Evolutionary conservation across 805 yeast species (phyloP), one percentile per base, ranked within the genome.

Genomic region (Spathaspora sp.): DNA sequence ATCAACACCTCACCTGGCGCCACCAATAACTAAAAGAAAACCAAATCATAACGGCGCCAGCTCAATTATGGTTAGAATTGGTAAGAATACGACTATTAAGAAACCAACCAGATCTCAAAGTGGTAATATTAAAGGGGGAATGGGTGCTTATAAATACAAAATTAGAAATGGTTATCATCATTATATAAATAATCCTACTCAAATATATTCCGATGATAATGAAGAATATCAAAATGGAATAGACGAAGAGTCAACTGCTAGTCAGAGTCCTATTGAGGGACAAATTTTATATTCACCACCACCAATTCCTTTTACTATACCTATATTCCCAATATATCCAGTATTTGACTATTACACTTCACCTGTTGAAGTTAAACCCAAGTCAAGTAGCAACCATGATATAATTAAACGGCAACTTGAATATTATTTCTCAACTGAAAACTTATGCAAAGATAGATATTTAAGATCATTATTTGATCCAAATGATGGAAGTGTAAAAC

Each of bases 391-490:
- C 9, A 47, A 35, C 10, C 31, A 48, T 10, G 40, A 32, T 16
- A 42, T 19, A 31, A 58, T 56, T 14, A 52, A 42, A 46, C 45
- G 51, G n/a, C 65, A 61, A 53, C 42, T 63, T 12, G 51, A 48
- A 10, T 60, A 62, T 46, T 63, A 63, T 51, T 61, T 64, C 38
- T 63, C 66, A 9, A 52, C 57, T 2, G 58, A 60, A 32, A 64
- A 64, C 49, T 50, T 64, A 28, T 47, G 60, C 49, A 60, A 59
- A 51, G 68, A 64, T 49, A 44, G 40, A 31, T 56, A 60, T 44
- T 57, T 64, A 23, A 48, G 65, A 26, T 52, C 56, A 1, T 49
- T 62, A 39, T 56, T 64, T 46, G 47, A 55, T 50, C 49, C 28
- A 5, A 19, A 20, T 1, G 51, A 55, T 44, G 68, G 68, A 2